Percentiles rank a stretch among this genome's conserved stretches.
Conservation (phyloP, 805 yeast species). For the Crinitomyces ghanaensis region DNA sequence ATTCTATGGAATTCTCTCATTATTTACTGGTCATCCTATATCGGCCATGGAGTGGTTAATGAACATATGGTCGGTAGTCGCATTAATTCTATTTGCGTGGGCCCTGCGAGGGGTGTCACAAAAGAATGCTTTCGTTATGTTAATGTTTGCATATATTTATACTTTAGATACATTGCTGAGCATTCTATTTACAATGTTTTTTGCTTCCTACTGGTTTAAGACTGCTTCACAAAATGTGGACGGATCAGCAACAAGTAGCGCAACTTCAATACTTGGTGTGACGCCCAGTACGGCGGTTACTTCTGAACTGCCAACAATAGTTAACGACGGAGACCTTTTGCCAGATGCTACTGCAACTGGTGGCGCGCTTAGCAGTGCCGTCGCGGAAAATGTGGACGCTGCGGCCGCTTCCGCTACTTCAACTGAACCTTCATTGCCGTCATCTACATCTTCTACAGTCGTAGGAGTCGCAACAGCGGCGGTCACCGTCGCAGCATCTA, state of each 20-base stretch:
- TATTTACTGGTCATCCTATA: constrained; percentile 79
- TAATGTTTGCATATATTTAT: constrained; percentile 54
- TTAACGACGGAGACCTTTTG: neutral
- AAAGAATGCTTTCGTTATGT: constrained; percentile 50
- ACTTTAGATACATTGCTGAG: constrained; percentile 57
- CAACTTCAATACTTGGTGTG: neutral
- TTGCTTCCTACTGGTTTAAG: constrained; percentile 64
- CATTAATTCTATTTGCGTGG: constrained; percentile 52
- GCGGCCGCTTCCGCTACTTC: constrained; percentile 1
- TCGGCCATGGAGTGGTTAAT: constrained; percentile 73
- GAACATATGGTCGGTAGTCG: constrained; percentile 51
- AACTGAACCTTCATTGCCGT: neutral
- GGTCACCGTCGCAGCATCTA: constrained; percentile 1
- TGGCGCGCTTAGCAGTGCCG: neutral
- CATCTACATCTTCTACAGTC: constrained; percentile 1
- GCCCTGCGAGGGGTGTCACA: constrained; percentile 40
- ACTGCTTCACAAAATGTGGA: constrained; percentile 17
- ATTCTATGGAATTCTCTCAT: constrained; percentile 70
- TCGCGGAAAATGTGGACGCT: neutral
- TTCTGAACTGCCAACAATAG: neutral
- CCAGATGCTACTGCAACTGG: constrained; percentile 3
- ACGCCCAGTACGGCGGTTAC: neutral
- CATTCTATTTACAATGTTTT: constrained; percentile 58
- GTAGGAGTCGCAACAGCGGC: constrained; percentile 5
- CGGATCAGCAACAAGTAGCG: constrained; percentile 10